These are phyloP conservation scores for Mrakia frigida DNA, from an alignment of 768 basidiomycete genomes.

Conservation along the genomic window DNA sequence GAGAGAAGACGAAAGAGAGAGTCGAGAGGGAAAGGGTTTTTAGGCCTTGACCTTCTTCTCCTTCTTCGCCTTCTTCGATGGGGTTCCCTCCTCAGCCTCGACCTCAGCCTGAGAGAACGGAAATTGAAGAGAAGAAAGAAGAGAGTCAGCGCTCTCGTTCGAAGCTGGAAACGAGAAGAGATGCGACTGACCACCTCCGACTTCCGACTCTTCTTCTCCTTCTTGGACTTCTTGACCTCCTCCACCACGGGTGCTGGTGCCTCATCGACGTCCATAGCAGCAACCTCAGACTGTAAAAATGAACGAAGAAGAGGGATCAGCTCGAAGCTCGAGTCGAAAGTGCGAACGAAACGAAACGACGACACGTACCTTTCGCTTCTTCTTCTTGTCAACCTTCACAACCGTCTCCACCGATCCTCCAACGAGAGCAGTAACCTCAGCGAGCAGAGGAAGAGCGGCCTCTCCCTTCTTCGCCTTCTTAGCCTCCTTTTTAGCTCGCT, in stretches of 20 bases:
- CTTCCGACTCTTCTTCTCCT: constrained; percentile 43
- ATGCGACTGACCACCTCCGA: constrained; percentile 14
- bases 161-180: too few species aligned
- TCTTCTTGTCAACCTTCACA: constrained; percentile 40
- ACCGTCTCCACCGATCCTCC: constrained; percentile 40
- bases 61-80: constrained; percentile 37
- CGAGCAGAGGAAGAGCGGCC: constrained; percentile 34
- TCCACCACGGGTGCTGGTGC: constrained; percentile 16
- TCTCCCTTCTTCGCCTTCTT: constrained; percentile 42
- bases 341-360: neutral
- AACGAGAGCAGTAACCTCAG: constrained; percentile 47
- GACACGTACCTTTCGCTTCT: constrained; percentile 44
- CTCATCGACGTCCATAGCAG: constrained; percentile 33
- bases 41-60: constrained; percentile 41
- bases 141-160: neutral
- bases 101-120: constrained; percentile 34
- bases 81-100: constrained; percentile 39
- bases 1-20: neutral
- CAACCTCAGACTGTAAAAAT: constrained; percentile 20
- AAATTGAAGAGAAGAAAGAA: neutral
- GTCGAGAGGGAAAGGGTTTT: neutral
- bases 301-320: neutral
- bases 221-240: constrained; percentile 25
- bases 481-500: constrained; percentile 75
- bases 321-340: constrained; percentile 15